Evolutionary conservation across 495 filamentous ascomycete genomes (phyloP), one percentile per base, ranked within the genome.

Genomic region (Penicillium coprophilum): DNA sequence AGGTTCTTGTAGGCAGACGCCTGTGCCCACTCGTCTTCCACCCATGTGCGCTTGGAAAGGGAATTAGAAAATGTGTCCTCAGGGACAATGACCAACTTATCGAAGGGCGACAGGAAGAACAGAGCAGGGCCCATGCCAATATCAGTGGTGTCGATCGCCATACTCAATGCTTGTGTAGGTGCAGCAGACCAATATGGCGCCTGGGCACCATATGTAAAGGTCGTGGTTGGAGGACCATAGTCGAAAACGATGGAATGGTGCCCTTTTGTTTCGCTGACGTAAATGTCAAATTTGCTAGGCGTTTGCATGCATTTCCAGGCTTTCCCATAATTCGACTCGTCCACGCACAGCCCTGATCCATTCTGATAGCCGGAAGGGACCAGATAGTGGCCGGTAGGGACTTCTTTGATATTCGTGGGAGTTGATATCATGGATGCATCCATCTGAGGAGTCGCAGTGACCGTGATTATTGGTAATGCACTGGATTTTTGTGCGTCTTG

Each of bases 61-160:
- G 63, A 57, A 23, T 59, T 43, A 49, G 87, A 71, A 30, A 79
- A 74, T 2, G 62, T 65, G 4, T 75, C 67, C 52, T 88, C 80
- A 1, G 77, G 80, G 2, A 96, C 60, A 30, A 96, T 80, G n/a
- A 96, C 86, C 15, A 90, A 70, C 69, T 97, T 97, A 73, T 93
- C 82, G 62, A 92, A 94, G 8, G 73, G 56, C 27, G 87, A 62
- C 57, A 82, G 77, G 62, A 91, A 89, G 60, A 87, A 89, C 70
- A 84, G 88, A 6, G 91, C 90, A 2, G 90, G 87, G 4, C 92
- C 92, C 54, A 84, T 74, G 32, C 68, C 66, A 19, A 77, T 67
- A 31, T 80, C 76, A 57, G 87, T 82, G 44, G 77, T 78, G 68
- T 96, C 90, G 46, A 75, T 76, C 45, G 91, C 87, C 23, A 91